Percentiles rank a stretch among this genome's conserved stretches.
Conservation (phyloP, 2,329 filamentous ascomycete genomes). For the Aureobasidium sp. region DNA sequence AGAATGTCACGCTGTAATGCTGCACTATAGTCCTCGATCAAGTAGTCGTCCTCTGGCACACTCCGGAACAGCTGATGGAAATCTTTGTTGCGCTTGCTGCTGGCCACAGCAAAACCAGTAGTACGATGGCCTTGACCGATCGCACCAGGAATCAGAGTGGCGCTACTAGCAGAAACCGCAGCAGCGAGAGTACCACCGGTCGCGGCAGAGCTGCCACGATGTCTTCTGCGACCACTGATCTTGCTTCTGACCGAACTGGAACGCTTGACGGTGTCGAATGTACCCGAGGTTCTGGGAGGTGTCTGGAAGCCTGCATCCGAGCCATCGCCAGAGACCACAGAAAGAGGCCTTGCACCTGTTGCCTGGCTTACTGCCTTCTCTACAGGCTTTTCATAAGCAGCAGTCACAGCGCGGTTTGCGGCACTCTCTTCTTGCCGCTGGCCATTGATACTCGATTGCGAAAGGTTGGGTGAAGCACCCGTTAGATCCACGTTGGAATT, state of each 20-base stretch:
- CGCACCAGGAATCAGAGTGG: slow-evolving; percentile 53
- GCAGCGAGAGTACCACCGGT: slow-evolving; percentile 58
- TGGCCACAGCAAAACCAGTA: slow-evolving; percentile 92
- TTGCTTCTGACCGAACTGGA: slow-evolving; percentile 44
- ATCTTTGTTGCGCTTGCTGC: slow-evolving; percentile 90
- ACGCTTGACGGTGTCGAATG: slow-evolving; percentile 48
- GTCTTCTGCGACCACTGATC: slow-evolving; percentile 48
- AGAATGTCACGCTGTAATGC: slow-evolving; percentile 93
- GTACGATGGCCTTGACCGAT: slow-evolving; percentile 60
- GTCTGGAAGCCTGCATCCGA: slow-evolving; percentile 48
- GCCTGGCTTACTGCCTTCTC: slow-evolving; percentile 22
- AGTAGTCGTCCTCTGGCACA: slow-evolving; percentile 93
- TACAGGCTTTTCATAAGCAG: slow-evolving; percentile 45
- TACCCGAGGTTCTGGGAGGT: slow-evolving; percentile 59
- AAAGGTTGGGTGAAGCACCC: background rate
- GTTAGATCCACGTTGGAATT: slow-evolving; percentile 38
- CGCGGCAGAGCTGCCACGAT: slow-evolving; percentile 68
- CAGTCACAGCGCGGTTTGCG: slow-evolving; percentile 51
- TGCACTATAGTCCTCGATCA: slow-evolving; percentile 98
- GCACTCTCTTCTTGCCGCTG: slow-evolving; percentile 47
- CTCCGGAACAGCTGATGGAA: slow-evolving; percentile 93
- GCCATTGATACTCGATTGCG: background rate
- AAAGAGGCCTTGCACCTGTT: slow-evolving; percentile 29
- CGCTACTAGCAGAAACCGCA: slow-evolving; percentile 61
- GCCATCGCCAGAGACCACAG: slow-evolving; percentile 30